Evolutionary conservation across 169 alveolate species (phyloP).

Genomic region (Perkinsus olseni): DNA sequence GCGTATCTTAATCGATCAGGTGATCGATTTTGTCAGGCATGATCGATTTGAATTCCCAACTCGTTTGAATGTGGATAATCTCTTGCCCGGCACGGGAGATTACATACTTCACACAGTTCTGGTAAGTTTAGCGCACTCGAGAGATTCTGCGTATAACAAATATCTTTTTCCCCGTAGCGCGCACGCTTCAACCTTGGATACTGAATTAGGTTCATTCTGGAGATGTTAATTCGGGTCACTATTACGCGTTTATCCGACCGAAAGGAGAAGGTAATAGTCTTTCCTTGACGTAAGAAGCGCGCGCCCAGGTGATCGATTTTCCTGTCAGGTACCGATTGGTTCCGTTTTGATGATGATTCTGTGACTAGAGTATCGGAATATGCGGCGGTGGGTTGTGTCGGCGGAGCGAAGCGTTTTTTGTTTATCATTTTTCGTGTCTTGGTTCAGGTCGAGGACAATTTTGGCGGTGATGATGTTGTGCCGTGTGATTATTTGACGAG

Average conservation of each 20-base stretch:
- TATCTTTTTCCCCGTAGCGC: background rate
- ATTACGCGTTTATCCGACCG: slow-evolving; percentile 79
- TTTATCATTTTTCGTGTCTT: slow-evolving; percentile 48
- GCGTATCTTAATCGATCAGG: background rate
- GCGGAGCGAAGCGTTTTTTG: background rate
- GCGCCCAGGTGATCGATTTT: slow-evolving; percentile 30
- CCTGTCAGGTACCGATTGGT: slow-evolving; percentile 66
- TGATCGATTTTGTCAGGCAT: slow-evolving; percentile 41
- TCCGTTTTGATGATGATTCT: slow-evolving; percentile 82
- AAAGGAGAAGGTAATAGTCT: slow-evolving; percentile 3
- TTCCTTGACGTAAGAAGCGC: background rate
- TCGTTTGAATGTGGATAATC: slow-evolving; percentile 63
- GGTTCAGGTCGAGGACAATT: slow-evolving; percentile 56
- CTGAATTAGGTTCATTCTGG: slow-evolving; percentile 40
- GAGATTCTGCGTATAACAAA: background rate
- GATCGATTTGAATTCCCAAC: slow-evolving; percentile 79
- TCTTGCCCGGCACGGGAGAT: slow-evolving; percentile 49
- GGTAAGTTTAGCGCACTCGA: slow-evolving; percentile 21
- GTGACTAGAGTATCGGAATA: slow-evolving; percentile 71
- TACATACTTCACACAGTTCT: slow-evolving; percentile 83
- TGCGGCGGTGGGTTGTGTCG: slow-evolving; percentile 58
- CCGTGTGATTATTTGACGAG: slow-evolving; percentile 49
- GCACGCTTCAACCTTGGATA: background rate
- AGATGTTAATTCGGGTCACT: slow-evolving; percentile 87
- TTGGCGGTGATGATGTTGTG: slow-evolving; percentile 78